Conservation (phyloP, 2,329 filamentous ascomycete genomes). For the Seiridium unicorne region DNA sequence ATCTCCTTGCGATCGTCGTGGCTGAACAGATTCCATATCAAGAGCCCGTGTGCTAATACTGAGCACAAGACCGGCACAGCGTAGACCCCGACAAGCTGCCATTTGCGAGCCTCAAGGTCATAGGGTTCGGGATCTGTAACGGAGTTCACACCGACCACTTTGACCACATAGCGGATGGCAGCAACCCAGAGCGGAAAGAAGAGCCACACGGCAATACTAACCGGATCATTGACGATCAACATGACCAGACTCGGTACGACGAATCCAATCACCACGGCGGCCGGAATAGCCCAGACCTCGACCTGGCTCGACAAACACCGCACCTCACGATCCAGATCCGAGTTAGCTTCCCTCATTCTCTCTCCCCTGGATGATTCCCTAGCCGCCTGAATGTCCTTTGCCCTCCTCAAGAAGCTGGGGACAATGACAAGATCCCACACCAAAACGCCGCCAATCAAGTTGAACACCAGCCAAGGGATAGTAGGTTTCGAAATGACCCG, state of each 20-base stretch:
- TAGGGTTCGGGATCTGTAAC: constrained; percentile 26
- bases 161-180: constrained; percentile 36
- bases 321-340: constrained; percentile 25
- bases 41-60: constrained; percentile 37
- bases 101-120: constrained; percentile 41
- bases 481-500: constrained; percentile 32
- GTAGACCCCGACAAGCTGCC: constrained; percentile 41
- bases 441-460: constrained; percentile 46
- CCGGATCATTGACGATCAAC: constrained; percentile 38
- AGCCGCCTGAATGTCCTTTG: constrained; percentile 32
- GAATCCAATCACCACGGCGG: constrained; percentile 46
- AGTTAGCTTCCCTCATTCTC: constrained; percentile 21
- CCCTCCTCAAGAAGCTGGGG: constrained; percentile 45
- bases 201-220: constrained; percentile 44
- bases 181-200: constrained; percentile 51
- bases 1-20: constrained; percentile 46
- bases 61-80: constrained; percentile 43
- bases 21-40: constrained; percentile 37
- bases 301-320: constrained; percentile 39
- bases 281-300: constrained; percentile 57
- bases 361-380: constrained; percentile 15
- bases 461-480: constrained; percentile 44
- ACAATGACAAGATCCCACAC: constrained; percentile 52
- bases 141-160: constrained; percentile 19
- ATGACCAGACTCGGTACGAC: constrained; percentile 44